Percentiles rank a stretch among this genome's conserved stretches.
Conservation (phyloP, 192 early-diverging fungal species). For the Backusella parvicylindrica region DNA sequence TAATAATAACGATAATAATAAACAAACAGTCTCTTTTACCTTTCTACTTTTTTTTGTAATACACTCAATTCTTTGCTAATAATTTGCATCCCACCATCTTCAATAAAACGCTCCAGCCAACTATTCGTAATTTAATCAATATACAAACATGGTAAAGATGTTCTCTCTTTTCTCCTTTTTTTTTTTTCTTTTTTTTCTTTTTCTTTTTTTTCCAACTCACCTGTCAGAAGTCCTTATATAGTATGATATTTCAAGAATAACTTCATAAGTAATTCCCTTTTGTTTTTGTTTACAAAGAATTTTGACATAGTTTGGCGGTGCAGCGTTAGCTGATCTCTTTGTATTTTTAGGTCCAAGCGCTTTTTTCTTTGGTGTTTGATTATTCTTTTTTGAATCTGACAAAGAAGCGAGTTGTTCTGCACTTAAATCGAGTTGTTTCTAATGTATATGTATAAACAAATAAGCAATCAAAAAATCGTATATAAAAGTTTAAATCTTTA, state of each 20-base stretch:
- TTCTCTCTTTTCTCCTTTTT: background rate
- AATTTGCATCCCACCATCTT: constrained; percentile 64
- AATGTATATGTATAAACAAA: background rate
- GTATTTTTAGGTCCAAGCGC: background rate
- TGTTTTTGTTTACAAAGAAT: constrained; percentile 12
- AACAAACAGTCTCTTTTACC: constrained; percentile 28
- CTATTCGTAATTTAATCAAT: constrained; percentile 17
- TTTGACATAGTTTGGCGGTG: constrained; percentile 13
- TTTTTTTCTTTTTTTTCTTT: background rate
- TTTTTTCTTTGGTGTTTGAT: background rate
- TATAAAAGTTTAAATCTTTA: background rate
- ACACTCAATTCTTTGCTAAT: constrained; percentile 61
- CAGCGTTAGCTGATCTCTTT: background rate
- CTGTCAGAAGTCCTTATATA: constrained; percentile 10
- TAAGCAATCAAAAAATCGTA: background rate
- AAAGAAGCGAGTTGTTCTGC: background rate
- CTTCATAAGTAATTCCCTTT: constrained; percentile 11
- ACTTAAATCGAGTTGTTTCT: constrained; percentile 10
- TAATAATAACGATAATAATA: background rate
- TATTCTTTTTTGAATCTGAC: background rate
- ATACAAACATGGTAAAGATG: background rate
- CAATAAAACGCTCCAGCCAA: constrained; percentile 75
- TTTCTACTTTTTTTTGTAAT: constrained; percentile 48
- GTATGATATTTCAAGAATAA: constrained; percentile 11
- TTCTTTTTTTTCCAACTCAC: background rate